Evolutionary conservation across 2,329 filamentous ascomycete genomes (phyloP).

Genomic region (Didymella segeticola): DNA sequence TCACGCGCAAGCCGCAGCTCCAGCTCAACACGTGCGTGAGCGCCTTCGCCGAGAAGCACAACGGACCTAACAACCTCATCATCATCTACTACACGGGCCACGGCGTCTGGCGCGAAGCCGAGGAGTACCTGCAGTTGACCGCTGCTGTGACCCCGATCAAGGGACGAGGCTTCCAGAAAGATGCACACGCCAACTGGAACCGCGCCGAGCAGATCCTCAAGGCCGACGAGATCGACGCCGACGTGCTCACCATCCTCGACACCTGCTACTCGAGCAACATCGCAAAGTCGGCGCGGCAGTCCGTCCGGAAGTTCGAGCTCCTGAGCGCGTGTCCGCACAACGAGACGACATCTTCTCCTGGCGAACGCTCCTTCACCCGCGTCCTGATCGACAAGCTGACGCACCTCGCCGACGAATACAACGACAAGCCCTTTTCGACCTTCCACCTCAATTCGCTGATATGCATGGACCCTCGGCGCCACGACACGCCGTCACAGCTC

Average conservation of each 20-base stretch:
- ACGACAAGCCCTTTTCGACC: constrained; percentile 38
- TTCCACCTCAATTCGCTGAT: constrained; percentile 40
- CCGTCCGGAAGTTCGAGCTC: constrained; percentile 41
- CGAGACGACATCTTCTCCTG: constrained; percentile 37
- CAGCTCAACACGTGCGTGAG: constrained; percentile 41
- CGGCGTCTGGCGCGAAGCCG: constrained; percentile 33
- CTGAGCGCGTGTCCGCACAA: constrained; percentile 41
- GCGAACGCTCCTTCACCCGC: constrained; percentile 43
- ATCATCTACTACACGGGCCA: constrained; percentile 52
- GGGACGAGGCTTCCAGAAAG: constrained; percentile 31
- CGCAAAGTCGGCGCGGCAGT: constrained; percentile 34
- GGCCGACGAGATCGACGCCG: constrained; percentile 38
- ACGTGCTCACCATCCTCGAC: constrained; percentile 49
- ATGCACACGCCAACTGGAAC: constrained; percentile 45
- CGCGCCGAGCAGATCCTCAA: constrained; percentile 39
- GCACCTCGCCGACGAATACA: constrained; percentile 27
- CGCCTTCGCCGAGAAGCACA: constrained; percentile 37
- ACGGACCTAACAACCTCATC: constrained; percentile 42
- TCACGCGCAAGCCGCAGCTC: constrained; percentile 41
- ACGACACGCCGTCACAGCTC: constrained; percentile 35
- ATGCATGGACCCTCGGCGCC: constrained; percentile 31
- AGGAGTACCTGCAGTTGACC: constrained; percentile 36
- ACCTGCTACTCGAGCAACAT: constrained; percentile 49
- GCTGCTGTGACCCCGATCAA: constrained; percentile 21
- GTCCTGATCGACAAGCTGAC: constrained; percentile 42